Conservation (phyloP, 2,329 filamentous ascomycete species). For the Leptosphaerulina australis region DNA sequence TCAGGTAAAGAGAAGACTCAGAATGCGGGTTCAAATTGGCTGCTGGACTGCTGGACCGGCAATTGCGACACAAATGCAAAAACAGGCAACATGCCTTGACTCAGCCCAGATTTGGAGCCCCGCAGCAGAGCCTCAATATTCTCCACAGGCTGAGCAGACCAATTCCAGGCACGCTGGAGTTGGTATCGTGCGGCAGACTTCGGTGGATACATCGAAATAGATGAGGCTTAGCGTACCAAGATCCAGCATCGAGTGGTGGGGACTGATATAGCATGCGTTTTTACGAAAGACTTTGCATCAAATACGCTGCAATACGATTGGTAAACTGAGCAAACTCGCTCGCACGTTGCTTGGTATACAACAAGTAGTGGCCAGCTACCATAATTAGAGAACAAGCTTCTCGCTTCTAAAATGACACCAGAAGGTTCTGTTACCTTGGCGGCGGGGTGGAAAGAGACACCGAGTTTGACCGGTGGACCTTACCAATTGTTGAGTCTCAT, state of each 20-base stretch:
- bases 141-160: slow-evolving; percentile 8
- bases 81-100: background rate
- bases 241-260: slow-evolving; percentile 1
- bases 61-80: background rate
- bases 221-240: slow-evolving; percentile 6
- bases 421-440: slow-evolving; percentile 12
- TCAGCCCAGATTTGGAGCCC: slow-evolving; percentile 14
- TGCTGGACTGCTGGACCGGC: background rate
- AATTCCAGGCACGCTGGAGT: background rate
- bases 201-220: slow-evolving; percentile 8
- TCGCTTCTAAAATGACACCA: slow-evolving; percentile 10
- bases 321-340: slow-evolving; percentile 8
- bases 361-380: slow-evolving; percentile 1
- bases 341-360: slow-evolving; percentile 2
- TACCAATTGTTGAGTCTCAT: slow-evolving; percentile 32
- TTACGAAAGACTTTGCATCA: background rate
- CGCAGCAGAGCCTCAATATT: slow-evolving; percentile 16
- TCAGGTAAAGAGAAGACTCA: too few relatives aligned
- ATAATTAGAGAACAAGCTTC: background rate
- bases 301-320: background rate
- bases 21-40: background rate
- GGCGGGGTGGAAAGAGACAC: slow-evolving; percentile 3
- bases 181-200: background rate
- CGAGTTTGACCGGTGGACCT: slow-evolving; percentile 7
- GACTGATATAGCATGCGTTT: background rate